A percentile compares a stretch with the other conserved stretches of the same genome.
phyloP scores from a whole-genome alignment of 345 rosid genomes.

The Raphanus raphanistrum region DNA sequence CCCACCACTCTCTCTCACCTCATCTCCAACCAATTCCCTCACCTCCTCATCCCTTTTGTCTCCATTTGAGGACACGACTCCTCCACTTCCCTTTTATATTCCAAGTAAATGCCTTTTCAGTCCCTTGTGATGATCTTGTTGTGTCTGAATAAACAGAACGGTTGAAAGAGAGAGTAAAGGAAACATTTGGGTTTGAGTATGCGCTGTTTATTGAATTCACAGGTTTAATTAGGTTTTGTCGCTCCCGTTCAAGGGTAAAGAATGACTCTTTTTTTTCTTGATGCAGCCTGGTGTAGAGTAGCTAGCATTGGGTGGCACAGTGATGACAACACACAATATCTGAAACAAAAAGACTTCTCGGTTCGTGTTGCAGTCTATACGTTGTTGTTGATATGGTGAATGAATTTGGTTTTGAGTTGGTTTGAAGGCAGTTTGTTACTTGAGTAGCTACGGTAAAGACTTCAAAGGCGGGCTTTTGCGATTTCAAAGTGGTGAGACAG shows the following conservation, averaged over 20 bases:
- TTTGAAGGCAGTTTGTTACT: slow-evolving; percentile 89
- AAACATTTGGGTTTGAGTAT: too few relatives aligned
- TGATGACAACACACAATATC: slow-evolving; percentile 85
- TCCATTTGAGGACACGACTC: too few relatives aligned
- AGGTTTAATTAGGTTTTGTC: background rate
- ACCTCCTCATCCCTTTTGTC: too few relatives aligned
- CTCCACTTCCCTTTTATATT: too few relatives aligned
- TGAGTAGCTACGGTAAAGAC: slow-evolving; percentile 64
- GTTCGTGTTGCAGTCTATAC: slow-evolving; percentile 37
- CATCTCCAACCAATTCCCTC: too few relatives aligned
- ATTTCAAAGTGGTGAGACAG: slow-evolving; percentile 79
- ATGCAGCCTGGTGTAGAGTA: slow-evolving; percentile 79
- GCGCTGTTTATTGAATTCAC: too few relatives aligned
- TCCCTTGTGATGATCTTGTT: too few relatives aligned
- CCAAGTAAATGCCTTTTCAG: too few relatives aligned
- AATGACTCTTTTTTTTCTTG: background rate
- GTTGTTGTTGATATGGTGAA: background rate
- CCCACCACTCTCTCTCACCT: too few relatives aligned
- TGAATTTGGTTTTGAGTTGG: slow-evolving; percentile 25
- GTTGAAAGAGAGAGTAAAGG: too few relatives aligned
- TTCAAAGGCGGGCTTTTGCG: slow-evolving; percentile 82
- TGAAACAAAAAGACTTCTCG: slow-evolving; percentile 76
- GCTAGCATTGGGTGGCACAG: slow-evolving; percentile 96
- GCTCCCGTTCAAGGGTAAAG: background rate
- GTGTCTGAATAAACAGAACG: too few relatives aligned